Evolutionary conservation across 495 filamentous ascomycete genomes (phyloP), one percentile per base, ranked within the genome.

Genomic region (Talaromyces adpressus): DNA sequence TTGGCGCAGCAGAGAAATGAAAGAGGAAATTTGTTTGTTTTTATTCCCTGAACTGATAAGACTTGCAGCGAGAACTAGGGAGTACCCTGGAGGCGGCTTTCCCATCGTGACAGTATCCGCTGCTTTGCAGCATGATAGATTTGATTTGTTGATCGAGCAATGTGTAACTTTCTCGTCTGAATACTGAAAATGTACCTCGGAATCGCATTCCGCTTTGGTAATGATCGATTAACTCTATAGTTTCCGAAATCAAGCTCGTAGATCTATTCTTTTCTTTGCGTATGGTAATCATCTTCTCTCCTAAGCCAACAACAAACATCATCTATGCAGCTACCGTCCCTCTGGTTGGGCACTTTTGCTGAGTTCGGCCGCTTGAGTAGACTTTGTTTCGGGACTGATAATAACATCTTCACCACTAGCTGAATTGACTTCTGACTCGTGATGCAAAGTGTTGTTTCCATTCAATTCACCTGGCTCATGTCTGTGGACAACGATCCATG

Each of bases 401-500:
- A n/a, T 56, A 3, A 29, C 23, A 9, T 56, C 23, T 27, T 56
- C 52, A 1, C 22, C 23, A 56, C 52, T 56, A 22, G 52, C 52
- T 56, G 52, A 27, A n/a, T 56, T 11, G 16, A 12, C 23, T 14
- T 27, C 52, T 29, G 52, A 16, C 20, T 56, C 23, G 20, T 29
- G 11, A 56, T 6, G 22, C 22, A 12, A 16, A 14, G 8, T 29
- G 4, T 1, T 27, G 23, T 56, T 56, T 56, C 22, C 22, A 27
- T 23, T 56, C 20, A 56, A 29, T 11, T 56, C 52, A 7, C 22
- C 52, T 29, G 52, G 52, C 7, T 56, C 52, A 56, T 56, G 52
- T 56, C 23, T 56, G 3, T 56, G 52, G 22, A 56, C 52, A 32
- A 75, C 69, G 30, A 75, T 71, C 73, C 73, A 75, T 0, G 73